Evolutionary conservation across 441 rosid species (phyloP).

Genomic region (Jatropha podagrica): DNA sequence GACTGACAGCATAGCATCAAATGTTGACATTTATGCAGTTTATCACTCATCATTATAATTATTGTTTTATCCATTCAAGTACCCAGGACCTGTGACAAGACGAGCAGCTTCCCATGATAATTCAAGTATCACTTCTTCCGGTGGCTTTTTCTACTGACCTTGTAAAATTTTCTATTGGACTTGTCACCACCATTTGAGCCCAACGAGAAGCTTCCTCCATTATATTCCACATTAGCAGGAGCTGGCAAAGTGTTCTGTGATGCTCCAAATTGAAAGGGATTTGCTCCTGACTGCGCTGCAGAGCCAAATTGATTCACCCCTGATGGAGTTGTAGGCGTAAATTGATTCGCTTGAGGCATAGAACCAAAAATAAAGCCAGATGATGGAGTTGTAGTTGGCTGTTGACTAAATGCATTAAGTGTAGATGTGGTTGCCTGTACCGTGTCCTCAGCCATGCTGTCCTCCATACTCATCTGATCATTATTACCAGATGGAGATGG

Average conservation of each 20-base stretch:
- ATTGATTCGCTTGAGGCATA: no score
- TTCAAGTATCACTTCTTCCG: conserved; percentile 41
- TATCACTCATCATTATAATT: conserved; percentile 19
- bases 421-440: conserved; percentile 53
- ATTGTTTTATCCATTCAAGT: conserved; percentile 10
- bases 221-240: conserved; percentile 59
- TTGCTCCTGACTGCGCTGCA: conserved; percentile 30
- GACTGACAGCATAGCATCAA: conserved; percentile 8
- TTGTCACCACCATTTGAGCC: conserved; percentile 79
- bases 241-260: conserved; percentile 68
- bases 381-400: conserved; percentile 34
- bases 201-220: conserved; percentile 81
- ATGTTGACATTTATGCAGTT: conserved; percentile 7
- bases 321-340: conserved; percentile 25
- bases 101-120: background rate
- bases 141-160: conserved; percentile 38
- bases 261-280: conserved; percentile 62
- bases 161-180: conserved; percentile 54
- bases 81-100: background rate
- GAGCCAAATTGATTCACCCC: conserved; percentile 42
- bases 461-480: conserved; percentile 88
- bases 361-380: conserved; percentile 42
- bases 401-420: conserved; percentile 53
- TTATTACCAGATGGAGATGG: conserved; percentile 49
- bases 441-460: conserved; percentile 95